These are phyloP conservation scores for Picochlorum costavermella DNA, from an alignment of 139 green algal species.

Conservation along the genomic window DNA sequence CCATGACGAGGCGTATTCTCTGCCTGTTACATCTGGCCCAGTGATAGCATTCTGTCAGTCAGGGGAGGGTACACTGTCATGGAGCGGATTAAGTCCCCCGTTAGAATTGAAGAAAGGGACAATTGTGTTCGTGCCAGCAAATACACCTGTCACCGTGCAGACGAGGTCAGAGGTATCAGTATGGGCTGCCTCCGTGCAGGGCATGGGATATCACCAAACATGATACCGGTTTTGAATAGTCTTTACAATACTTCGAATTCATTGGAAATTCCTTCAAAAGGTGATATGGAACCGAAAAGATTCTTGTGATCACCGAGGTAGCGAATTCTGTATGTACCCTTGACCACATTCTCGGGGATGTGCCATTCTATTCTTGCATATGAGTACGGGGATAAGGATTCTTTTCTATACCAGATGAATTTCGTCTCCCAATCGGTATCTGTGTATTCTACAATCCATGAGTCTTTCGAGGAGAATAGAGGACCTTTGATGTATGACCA, in stretches of 20 bases:
- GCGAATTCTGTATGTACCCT: slow-evolving; percentile 56
- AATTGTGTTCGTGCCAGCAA: slow-evolving; percentile 27
- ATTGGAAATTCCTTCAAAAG: slow-evolving; percentile 33
- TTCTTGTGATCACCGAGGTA: slow-evolving; percentile 64
- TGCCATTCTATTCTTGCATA: slow-evolving; percentile 55
- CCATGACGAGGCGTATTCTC: not conserved
- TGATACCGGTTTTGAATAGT: not conserved
- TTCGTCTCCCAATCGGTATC: slow-evolving; percentile 59
- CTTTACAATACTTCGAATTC: slow-evolving; percentile 6
- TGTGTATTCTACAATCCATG: slow-evolving; percentile 42
- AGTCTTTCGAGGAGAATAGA: not conserved
- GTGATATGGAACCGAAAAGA: slow-evolving; percentile 27
- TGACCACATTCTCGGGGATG: slow-evolving; percentile 30
- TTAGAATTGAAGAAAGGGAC: slow-evolving; percentile 11
- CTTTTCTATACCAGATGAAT: slow-evolving; percentile 45
- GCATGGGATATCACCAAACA: slow-evolving; percentile 15
- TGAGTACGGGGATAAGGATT: slow-evolving; percentile 47
- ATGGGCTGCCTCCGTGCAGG: slow-evolving; percentile 19
- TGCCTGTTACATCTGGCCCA: not conserved
- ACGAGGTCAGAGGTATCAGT: not conserved
- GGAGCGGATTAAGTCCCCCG: not conserved
- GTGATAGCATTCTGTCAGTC: not conserved
- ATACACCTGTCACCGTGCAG: slow-evolving; percentile 10
- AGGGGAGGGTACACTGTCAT: not conserved
- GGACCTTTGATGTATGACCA: too few species aligned